Evolutionary conservation across 805 yeast genomes (phyloP).

Genomic region (Blastobotrys attinorum): DNA sequence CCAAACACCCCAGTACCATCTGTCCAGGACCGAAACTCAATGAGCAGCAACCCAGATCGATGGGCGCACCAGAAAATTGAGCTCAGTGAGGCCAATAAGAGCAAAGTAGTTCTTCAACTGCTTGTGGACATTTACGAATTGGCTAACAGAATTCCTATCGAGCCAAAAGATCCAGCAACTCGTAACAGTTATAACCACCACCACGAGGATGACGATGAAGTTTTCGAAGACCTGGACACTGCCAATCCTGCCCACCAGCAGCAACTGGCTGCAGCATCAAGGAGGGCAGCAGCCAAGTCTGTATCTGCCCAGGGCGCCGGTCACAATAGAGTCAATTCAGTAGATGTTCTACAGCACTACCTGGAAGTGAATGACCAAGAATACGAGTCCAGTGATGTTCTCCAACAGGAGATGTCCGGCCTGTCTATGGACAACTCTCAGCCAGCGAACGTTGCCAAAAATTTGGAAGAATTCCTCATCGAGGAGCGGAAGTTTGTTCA

Average conservation of each 20-base stretch:
- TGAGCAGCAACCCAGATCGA: conserved; percentile 7
- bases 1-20: background rate
- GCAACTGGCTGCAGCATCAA: background rate
- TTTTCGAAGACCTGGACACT: background rate
- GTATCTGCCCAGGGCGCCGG: background rate
- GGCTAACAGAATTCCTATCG: background rate
- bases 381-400: background rate
- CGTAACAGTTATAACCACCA: too few relatives aligned
- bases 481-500: conserved; percentile 9
- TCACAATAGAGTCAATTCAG: conserved; percentile 2
- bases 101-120: conserved; percentile 37
- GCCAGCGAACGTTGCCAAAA: background rate
- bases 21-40: background rate
- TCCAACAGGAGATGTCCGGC: background rate
- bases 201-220: conserved; percentile 1
- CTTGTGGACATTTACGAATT: conserved; percentile 27
- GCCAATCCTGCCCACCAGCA: background rate
- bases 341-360: conserved; percentile 14
- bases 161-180: background rate
- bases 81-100: conserved; percentile 10
- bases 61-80: conserved; percentile 8
- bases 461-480: conserved; percentile 7
- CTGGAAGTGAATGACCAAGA: conserved; percentile 5
- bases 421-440: background rate
- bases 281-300: too few relatives aligned